phyloP scores from a whole-genome alignment of 371 early-diverging fungal species.

The Rhizopus delemar region DNA sequence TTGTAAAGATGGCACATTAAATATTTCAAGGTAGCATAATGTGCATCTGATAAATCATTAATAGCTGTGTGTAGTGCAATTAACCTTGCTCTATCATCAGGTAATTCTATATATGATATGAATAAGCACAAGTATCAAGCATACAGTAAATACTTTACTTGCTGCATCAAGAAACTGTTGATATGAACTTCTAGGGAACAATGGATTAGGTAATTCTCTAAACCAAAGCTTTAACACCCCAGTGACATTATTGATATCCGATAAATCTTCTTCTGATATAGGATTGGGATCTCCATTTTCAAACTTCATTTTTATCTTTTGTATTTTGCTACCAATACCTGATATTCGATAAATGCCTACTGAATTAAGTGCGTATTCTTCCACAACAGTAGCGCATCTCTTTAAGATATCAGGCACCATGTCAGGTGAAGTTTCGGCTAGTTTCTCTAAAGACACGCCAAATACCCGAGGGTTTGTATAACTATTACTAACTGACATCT shows the following conservation, averaged over 20 bases:
- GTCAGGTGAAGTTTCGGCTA: constrained; percentile 64
- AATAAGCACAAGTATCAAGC: constrained; percentile 3
- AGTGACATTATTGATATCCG: constrained; percentile 80
- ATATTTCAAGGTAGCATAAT: constrained; percentile 76
- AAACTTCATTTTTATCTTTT: constrained; percentile 30
- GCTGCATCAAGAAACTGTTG: constrained; percentile 70
- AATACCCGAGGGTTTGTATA: constrained; percentile 55
- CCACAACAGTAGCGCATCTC: constrained; percentile 78
- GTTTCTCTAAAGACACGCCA: constrained; percentile 63
- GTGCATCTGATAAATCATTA: constrained; percentile 74
- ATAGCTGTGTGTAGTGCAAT: constrained; percentile 65
- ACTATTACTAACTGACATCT: constrained; percentile 2
- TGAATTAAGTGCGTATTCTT: constrained; percentile 62
- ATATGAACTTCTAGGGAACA: constrained; percentile 69
- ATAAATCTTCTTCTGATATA: constrained; percentile 50
- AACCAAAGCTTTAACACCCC: constrained; percentile 88
- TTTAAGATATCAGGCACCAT: constrained; percentile 74
- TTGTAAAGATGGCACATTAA: constrained; percentile 78
- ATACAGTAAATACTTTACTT: constrained; percentile 31
- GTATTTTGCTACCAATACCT: constrained; percentile 56
- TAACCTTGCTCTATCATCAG: constrained; percentile 59
- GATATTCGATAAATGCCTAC: constrained; percentile 87
- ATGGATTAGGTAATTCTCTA: constrained; percentile 86
- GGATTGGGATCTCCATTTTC: constrained; percentile 30
- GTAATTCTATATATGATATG: constrained; percentile 14